phyloP scores from a whole-genome alignment of 805 yeast genomes.

The Saturnispora kantuleensis region DNA sequence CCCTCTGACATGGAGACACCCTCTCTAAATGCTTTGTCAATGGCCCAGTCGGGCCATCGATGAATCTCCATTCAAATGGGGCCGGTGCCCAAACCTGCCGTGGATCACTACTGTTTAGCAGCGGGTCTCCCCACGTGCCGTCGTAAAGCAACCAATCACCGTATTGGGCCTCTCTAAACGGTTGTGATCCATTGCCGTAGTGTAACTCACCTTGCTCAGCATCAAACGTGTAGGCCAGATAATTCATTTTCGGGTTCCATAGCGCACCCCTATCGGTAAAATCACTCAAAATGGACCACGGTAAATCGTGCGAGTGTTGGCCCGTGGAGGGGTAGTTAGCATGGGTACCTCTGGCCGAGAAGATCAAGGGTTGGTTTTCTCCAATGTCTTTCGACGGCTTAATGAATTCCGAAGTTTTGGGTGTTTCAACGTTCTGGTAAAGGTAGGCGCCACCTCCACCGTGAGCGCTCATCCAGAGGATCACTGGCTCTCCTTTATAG shows the following conservation, averaged over 20 bases:
- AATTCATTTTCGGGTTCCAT: conserved; percentile 88
- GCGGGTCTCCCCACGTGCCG: conserved; percentile 90
- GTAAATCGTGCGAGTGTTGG: conserved; percentile 91
- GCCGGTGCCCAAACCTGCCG: conserved; percentile 82
- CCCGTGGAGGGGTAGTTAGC: conserved; percentile 96
- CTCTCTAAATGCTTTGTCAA: conserved; percentile 65
- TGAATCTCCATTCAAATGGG: conserved; percentile 81
- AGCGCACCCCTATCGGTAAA: conserved; percentile 91
- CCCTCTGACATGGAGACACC: conserved; percentile 64
- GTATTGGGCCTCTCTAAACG: conserved; percentile 42
- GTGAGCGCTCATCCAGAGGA: conserved; percentile 96
- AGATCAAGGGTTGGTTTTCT: conserved; percentile 57
- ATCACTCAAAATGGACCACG: conserved; percentile 82
- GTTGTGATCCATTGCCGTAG: conserved; percentile 38
- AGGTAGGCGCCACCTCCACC: conserved; percentile 92
- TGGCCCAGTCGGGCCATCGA: conserved; percentile 93
- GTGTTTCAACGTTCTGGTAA: conserved; percentile 64
- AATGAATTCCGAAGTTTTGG: conserved; percentile 23
- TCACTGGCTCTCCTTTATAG: conserved; percentile 66
- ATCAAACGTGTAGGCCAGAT: conserved; percentile 61
- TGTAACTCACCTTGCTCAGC: conserved; percentile 33
- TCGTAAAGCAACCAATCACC: conserved; percentile 71
- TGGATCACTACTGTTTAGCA: conserved; percentile 54
- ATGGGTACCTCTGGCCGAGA: conserved; percentile 92
- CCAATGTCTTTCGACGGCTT: conserved; percentile 17